phyloP scores from a whole-genome alignment of 441 rosid species.

The Gossypium schwendimanii region DNA sequence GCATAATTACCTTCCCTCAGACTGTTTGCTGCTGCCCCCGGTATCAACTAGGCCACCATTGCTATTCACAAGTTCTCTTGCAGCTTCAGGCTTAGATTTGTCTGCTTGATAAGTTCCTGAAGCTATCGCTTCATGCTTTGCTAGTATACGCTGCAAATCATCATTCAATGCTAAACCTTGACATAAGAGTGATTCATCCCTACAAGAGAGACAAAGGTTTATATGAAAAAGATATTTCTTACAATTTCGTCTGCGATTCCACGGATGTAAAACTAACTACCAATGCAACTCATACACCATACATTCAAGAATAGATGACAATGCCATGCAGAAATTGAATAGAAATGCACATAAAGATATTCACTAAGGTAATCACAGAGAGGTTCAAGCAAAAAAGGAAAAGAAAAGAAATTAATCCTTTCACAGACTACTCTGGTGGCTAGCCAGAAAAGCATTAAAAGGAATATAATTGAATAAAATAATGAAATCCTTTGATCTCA shows the following conservation, averaged over 20 bases:
- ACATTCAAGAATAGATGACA: not conserved
- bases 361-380: not conserved
- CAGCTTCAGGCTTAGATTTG: conserved; percentile 53
- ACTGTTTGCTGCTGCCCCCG: conserved; percentile 47
- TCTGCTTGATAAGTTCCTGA: conserved; percentile 53
- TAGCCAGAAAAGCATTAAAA: not conserved
- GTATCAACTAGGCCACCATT: conserved; percentile 68
- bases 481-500: not conserved
- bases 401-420: not conserved
- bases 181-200: conserved; percentile 85
- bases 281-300: not conserved
- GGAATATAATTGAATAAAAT: not conserved
- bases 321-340: not conserved
- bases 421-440: not conserved
- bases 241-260: not conserved
- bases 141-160: conserved; percentile 89
- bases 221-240: not conserved
- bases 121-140: conserved; percentile 79
- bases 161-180: conserved; percentile 93
- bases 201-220: conserved; percentile 21
- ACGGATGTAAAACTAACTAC: not conserved
- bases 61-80: conserved; percentile 46
- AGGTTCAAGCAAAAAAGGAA: not conserved
- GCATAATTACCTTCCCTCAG: conserved; percentile 43
- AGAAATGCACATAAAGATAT: not conserved